phyloP scores from a whole-genome alignment of 2,329 filamentous ascomycete genomes.

The Cercospora zeina region DNA sequence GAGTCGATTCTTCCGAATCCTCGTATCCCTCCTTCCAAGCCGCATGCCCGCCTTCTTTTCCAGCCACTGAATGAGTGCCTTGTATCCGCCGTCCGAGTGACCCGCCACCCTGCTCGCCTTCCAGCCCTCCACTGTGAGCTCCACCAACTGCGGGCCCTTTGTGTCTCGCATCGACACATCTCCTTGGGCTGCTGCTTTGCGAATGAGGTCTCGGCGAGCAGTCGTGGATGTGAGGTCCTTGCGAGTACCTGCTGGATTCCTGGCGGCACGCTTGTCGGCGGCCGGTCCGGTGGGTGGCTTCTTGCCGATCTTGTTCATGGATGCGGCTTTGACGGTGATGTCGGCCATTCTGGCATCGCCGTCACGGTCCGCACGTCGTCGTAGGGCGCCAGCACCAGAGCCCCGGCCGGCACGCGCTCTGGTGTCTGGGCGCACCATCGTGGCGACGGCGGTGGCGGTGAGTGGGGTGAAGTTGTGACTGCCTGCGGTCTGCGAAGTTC shows the following conservation, averaged over 20 bases:
- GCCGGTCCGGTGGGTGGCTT: conserved; percentile 25
- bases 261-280: conserved; percentile 26
- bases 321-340: conserved; percentile 41
- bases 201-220: conserved; percentile 37
- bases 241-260: conserved; percentile 24
- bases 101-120: conserved; percentile 42
- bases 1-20: conserved; percentile 43
- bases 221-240: conserved; percentile 27
- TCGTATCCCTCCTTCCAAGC: conserved; percentile 37
- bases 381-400: conserved; percentile 13
- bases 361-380: conserved; percentile 54
- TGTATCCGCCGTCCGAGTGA: conserved; percentile 41
- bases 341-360: conserved; percentile 61
- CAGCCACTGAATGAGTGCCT: conserved; percentile 44
- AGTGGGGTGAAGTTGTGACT: neutral
- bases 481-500: neutral
- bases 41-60: conserved; percentile 44
- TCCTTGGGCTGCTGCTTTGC: conserved; percentile 36
- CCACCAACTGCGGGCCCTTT: conserved; percentile 30
- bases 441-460: conserved; percentile 6
- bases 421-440: conserved; percentile 20
- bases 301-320: conserved; percentile 34
- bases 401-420: conserved; percentile 9
- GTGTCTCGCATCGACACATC: conserved; percentile 36
- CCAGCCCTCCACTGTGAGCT: conserved; percentile 47